phyloP scores from a whole-genome alignment of 2,329 filamentous ascomycete genomes.

The Xylariaceae sp. region DNA sequence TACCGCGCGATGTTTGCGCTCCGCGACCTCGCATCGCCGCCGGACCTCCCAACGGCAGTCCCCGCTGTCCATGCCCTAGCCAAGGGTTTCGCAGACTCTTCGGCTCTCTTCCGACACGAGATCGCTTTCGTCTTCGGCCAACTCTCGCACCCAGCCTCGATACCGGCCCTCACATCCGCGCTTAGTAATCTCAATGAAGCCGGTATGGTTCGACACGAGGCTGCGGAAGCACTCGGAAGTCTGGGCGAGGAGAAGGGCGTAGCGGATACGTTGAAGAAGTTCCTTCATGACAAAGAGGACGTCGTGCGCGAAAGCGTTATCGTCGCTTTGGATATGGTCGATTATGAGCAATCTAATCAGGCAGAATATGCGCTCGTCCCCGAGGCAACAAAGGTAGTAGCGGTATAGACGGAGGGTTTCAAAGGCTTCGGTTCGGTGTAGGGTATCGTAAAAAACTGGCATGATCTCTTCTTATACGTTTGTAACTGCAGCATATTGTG shows the following conservation, averaged over 20 bases:
- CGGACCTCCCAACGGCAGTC: conserved; percentile 84
- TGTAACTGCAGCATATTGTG: conserved; percentile 1
- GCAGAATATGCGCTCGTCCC: conserved; percentile 92
- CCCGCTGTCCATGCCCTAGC: conserved; percentile 87
- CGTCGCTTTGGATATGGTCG: conserved; percentile 96
- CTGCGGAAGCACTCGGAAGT: conserved; percentile 92
- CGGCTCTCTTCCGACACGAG: conserved; percentile 94
- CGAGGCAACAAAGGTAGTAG: conserved; percentile 51
- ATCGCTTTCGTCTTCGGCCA: conserved; percentile 98
- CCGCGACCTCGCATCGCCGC: conserved; percentile 90
- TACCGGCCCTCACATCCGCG: conserved; percentile 80
- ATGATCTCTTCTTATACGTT: conserved; percentile 18
- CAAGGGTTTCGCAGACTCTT: conserved; percentile 80
- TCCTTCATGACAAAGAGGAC: conserved; percentile 86
- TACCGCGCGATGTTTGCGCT: conserved; percentile 99
- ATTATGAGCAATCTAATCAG: conserved; percentile 89
- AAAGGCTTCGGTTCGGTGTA: conserved; percentile 24
- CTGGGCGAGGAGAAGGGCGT: conserved; percentile 93
- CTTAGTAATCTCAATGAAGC: conserved; percentile 80
- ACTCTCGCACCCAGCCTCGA: conserved; percentile 93
- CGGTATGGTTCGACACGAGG: conserved; percentile 97
- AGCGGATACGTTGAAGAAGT: conserved; percentile 79
- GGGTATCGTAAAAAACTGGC: conserved; percentile 26
- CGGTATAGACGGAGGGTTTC: conserved; percentile 28
- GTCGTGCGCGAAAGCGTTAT: conserved; percentile 94